Conservation (phyloP, 441 rosid genomes). For the Gossypium armourianum region DNA sequence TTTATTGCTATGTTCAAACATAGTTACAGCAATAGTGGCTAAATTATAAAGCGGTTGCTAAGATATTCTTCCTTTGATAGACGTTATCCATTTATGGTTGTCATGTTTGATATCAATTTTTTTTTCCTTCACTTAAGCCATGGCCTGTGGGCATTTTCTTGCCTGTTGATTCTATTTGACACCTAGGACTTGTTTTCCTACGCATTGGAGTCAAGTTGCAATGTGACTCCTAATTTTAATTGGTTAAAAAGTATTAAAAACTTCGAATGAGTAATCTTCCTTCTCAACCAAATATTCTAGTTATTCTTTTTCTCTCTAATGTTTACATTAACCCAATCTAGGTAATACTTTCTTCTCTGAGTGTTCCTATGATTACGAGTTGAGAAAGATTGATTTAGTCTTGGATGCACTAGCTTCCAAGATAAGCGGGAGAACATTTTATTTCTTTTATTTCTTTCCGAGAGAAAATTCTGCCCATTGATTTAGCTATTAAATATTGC, state of each 20-base stretch:
- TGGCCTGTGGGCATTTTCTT: background rate
- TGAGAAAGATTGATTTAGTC: background rate
- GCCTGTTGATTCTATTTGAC: background rate
- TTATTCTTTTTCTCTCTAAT: background rate
- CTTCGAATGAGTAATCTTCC: background rate
- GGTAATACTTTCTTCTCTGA: background rate
- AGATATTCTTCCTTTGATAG: background rate
- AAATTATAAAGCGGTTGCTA: background rate
- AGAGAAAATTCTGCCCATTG: background rate
- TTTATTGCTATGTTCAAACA: background rate
- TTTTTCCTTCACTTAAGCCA: background rate
- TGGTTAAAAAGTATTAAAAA: background rate
- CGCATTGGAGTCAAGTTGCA: background rate
- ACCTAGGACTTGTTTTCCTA: background rate
- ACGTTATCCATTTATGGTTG: background rate
- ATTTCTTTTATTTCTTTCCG: background rate
- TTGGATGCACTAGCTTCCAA: constrained; percentile 1
- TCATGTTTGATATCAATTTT: background rate
- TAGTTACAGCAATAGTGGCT: background rate
- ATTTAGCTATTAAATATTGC: background rate
- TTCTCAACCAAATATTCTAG: background rate
- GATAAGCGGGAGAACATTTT: background rate
- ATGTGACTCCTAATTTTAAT: background rate
- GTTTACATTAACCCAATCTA: background rate
- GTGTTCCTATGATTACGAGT: background rate